Conservation (phyloP, 2,329 filamentous ascomycete species). For the Aspergillus pseudonomiae region DNA sequence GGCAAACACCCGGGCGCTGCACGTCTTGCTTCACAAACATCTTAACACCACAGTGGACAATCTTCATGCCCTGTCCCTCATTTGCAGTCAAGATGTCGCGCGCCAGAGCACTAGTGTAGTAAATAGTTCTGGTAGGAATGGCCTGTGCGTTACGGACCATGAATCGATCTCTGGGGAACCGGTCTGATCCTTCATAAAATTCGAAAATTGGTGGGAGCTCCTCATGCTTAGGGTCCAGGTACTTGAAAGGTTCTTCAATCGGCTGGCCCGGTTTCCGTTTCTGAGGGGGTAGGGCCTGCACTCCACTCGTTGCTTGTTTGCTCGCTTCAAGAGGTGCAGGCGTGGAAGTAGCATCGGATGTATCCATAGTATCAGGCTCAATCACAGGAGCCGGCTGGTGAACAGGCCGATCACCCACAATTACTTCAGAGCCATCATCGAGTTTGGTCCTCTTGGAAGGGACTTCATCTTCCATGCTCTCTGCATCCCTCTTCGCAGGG, state of each 20-base stretch:
- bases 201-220: conserved; percentile 76
- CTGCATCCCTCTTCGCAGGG: conserved; percentile 37
- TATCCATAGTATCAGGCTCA: conserved; percentile 27
- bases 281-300: conserved; percentile 26
- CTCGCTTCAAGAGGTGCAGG: conserved; percentile 18
- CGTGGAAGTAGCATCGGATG: conserved; percentile 28
- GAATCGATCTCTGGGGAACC: conserved; percentile 88
- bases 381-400: conserved; percentile 33
- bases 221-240: conserved; percentile 71
- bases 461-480: conserved; percentile 39
- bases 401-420: conserved; percentile 41
- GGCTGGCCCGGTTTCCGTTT: conserved; percentile 51
- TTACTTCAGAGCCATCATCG: conserved; percentile 40
- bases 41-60: conserved; percentile 94
- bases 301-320: conserved; percentile 14
- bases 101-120: conserved; percentile 86
- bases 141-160: conserved; percentile 94
- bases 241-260: conserved; percentile 93
- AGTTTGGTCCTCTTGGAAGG: conserved; percentile 50
- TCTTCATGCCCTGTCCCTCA: conserved; percentile 88
- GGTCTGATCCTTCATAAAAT: conserved; percentile 82
- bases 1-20: conserved; percentile 81
- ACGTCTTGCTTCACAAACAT: conserved; percentile 99
- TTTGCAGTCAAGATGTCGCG: conserved; percentile 85
- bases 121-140: conserved; percentile 89